These are phyloP conservation scores for Aspergillus alliaceus DNA, from an alignment of 2,329 filamentous ascomycete genomes.

Conservation along the genomic window DNA sequence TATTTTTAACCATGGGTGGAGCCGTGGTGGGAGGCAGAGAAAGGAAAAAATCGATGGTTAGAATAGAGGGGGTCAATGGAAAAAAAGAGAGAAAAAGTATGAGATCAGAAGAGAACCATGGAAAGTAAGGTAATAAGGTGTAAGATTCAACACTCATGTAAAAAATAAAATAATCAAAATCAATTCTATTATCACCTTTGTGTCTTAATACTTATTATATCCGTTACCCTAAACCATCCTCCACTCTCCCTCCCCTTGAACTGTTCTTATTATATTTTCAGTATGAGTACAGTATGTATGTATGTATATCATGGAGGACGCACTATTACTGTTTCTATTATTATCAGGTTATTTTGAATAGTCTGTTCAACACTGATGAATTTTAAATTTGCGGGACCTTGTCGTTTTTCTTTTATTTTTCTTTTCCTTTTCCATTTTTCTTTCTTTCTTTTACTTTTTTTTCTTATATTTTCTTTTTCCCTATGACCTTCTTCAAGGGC, in stretches of 20 bases:
- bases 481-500: background rate
- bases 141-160: background rate
- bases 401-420: background rate
- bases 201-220: too few species aligned
- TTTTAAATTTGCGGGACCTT: too few species aligned
- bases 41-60: background rate
- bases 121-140: background rate
- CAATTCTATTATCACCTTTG: too few species aligned
- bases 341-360: background rate
- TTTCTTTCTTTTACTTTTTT: background rate
- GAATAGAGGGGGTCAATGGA: background rate
- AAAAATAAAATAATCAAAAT: background rate
- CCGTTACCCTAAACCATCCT: background rate
- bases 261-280: background rate
- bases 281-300: background rate
- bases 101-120: background rate
- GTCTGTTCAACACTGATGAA: background rate
- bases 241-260: background rate
- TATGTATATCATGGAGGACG: background rate
- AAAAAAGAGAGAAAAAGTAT: background rate
- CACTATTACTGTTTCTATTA: background rate
- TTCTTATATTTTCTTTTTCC: background rate
- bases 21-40: background rate
- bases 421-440: background rate
- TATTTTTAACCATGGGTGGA: slow-evolving; percentile 1